Evolutionary conservation across 176 grass and related monocot genomes (phyloP).

Genomic region (Echinochloa phyllopogon): DNA sequence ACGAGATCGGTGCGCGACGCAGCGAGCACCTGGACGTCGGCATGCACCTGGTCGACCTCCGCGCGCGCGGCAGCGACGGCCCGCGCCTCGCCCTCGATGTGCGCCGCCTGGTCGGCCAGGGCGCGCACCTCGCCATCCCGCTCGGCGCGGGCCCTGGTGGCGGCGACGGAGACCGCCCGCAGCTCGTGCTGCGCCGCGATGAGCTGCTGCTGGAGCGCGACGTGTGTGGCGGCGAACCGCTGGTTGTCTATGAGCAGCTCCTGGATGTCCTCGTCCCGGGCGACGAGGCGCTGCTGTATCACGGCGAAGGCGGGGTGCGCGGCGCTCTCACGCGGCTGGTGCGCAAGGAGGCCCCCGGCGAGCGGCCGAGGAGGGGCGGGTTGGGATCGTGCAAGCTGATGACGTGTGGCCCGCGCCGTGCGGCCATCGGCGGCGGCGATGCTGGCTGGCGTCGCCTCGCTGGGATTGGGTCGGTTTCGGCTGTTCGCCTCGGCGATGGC

Average conservation of each 20-base stretch:
- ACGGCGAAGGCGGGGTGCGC: conserved; percentile 40
- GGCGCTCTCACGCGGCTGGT: background rate
- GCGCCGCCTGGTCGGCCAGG: conserved; percentile 55
- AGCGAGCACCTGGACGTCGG: conserved; percentile 61
- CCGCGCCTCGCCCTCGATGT: conserved; percentile 65
- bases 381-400: conserved; percentile 51
- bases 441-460: conserved; percentile 10
- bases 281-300: conserved; percentile 65
- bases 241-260: conserved; percentile 84
- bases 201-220: conserved; percentile 85
- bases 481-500: conserved; percentile 9
- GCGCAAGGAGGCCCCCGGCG: conserved; percentile 36
- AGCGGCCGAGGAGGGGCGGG: conserved; percentile 67
- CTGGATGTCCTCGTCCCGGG: conserved; percentile 71
- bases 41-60: conserved; percentile 58
- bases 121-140: conserved; percentile 57
- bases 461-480: conserved; percentile 8
- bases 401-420: conserved; percentile 62
- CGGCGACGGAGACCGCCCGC: conserved; percentile 55
- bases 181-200: conserved; percentile 74
- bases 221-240: conserved; percentile 90
- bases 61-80: conserved; percentile 49
- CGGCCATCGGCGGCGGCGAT: conserved; percentile 46
- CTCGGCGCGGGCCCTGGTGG: conserved; percentile 43
- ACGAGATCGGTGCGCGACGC: conserved; percentile 55